Percentiles rank a stretch among this genome's conserved stretches.
phyloP scores from a whole-genome alignment of 2,329 filamentous ascomycete species.

The Pyricularia sp. region DNA sequence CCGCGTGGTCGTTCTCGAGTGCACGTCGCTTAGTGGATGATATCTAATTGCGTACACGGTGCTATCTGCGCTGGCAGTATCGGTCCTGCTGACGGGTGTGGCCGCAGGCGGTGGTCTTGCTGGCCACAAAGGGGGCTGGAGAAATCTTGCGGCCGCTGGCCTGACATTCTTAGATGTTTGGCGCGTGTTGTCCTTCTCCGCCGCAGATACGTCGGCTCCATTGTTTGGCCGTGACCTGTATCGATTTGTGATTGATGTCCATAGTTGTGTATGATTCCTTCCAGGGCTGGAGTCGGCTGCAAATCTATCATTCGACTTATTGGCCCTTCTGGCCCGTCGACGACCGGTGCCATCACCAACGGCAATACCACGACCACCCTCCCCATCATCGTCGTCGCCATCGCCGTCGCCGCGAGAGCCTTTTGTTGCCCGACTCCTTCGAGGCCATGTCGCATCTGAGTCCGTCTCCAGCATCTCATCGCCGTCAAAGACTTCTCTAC shows the following conservation, averaged over 20 bases:
- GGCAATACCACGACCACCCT: slow-evolving; percentile 8
- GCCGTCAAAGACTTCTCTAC: slow-evolving; percentile 82
- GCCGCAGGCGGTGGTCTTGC: slow-evolving; percentile 39
- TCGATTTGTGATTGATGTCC: slow-evolving; percentile 24
- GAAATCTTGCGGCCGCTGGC: slow-evolving; percentile 16
- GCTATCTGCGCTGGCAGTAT: slow-evolving; percentile 50
- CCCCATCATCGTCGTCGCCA: slow-evolving; percentile 18
- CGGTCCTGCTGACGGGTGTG: slow-evolving; percentile 47
- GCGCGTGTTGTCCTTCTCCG: background rate
- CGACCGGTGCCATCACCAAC: background rate
- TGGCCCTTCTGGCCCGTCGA: slow-evolving; percentile 7
- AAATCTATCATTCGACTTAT: background rate
- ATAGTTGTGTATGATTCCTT: background rate
- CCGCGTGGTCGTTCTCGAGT: slow-evolving; percentile 31
- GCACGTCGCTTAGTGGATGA: slow-evolving; percentile 41
- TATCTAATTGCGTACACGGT: slow-evolving; percentile 52
- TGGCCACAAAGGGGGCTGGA: slow-evolving; percentile 41
- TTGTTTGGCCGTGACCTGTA: slow-evolving; percentile 19
- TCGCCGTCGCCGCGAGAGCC: slow-evolving; percentile 5
- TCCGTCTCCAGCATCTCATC: slow-evolving; percentile 75
- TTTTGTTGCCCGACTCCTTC: slow-evolving; percentile 18
- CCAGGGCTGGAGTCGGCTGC: background rate
- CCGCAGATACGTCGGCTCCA: slow-evolving; percentile 6
- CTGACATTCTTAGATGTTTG: slow-evolving; percentile 11
- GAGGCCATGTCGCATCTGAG: slow-evolving; percentile 35